Evolutionary conservation across 1,284 basidiomycete species (phyloP), one percentile per base, ranked within the genome.

Genomic region (Grifola frondosa): DNA sequence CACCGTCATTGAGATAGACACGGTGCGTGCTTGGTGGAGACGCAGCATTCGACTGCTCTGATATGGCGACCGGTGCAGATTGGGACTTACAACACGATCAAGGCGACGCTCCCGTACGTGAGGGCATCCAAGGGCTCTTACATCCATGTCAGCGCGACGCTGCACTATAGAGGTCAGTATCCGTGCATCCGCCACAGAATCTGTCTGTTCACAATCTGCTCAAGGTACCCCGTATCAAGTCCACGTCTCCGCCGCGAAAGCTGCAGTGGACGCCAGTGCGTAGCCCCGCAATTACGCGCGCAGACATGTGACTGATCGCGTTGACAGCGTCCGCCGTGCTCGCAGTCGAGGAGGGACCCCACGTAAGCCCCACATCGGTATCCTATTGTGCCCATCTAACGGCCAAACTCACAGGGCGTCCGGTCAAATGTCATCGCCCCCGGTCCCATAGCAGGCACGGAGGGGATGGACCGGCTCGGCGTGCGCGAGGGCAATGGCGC

Each of bases 181-280:
- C 30, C 28, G 28, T 8, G 29, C 28, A 23, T 31, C 17, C 28
- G 23, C 39, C 31, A 23, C 32, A 28, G 32, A 24, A 17, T 7
- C 25, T 36, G 23, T n/a, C 16, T 30, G 24, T 24, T 15, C 40
- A 44, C 16, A 25, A n/a, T 24, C 19, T 35, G 37, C 6, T 39
- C 34, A 60, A 87, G 89, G 73, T 10, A 84, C 87, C n/a, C 89
- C 91, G 1, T 93, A 85, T 64, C 95, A 98, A 67, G 88, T 82
- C 4, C 95, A 97, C 59, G 91, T 96, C 6, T 91, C 89, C 17
- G 92, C 95, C 11, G 96, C 96, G 16, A 98, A 98, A 68, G 95
- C 95, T 0, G 96, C 81, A 8, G 82, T 98, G 25, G 95, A 99
- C 60, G 92, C 94, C 0, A 58, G 62, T 63, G 42, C 54, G 62